Percentiles rank a stretch among this genome's conserved stretches.
Evolutionary conservation across 371 early-diverging fungal genomes (phyloP).

Genomic region (Globomyces sp.): DNA sequence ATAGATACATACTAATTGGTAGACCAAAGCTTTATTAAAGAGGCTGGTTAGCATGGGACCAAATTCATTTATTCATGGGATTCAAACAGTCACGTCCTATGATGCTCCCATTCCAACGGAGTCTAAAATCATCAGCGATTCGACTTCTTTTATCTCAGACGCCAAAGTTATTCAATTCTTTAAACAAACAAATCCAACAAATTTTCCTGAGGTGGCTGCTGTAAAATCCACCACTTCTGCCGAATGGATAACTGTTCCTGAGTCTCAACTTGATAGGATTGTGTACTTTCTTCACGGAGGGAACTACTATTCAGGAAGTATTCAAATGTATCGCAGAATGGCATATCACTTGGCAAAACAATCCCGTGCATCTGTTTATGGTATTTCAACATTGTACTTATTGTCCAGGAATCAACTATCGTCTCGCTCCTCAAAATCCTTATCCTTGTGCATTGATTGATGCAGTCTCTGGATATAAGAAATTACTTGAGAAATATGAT

Average conservation of each 20-base stretch:
- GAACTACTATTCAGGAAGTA: conserved; percentile 4
- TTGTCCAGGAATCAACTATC: conserved; percentile 19
- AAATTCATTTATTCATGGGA: background rate
- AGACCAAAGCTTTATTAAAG: conserved; percentile 1
- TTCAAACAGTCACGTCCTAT: background rate
- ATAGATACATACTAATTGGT: background rate
- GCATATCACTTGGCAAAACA: conserved; percentile 10
- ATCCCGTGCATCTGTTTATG: conserved; percentile 14
- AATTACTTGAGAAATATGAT: background rate
- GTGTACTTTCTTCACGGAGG: conserved; percentile 16
- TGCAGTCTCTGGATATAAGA: conserved; percentile 26
- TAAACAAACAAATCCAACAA: background rate
- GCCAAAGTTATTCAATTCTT: conserved; percentile 5
- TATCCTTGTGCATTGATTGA: conserved; percentile 34
- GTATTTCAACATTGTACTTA: conserved; percentile 11
- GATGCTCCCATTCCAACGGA: background rate
- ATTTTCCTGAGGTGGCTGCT: background rate
- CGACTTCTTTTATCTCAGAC: background rate
- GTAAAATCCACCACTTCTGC: background rate
- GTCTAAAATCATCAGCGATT: background rate
- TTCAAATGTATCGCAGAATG: conserved; percentile 1
- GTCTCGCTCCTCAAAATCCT: conserved; percentile 27
- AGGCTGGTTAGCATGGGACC: background rate
- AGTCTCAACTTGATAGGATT: background rate
- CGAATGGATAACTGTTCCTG: conserved; percentile 1